Evolutionary conservation across 2,329 filamentous ascomycete genomes (phyloP).

Genomic region (Fusarium anguioides): DNA sequence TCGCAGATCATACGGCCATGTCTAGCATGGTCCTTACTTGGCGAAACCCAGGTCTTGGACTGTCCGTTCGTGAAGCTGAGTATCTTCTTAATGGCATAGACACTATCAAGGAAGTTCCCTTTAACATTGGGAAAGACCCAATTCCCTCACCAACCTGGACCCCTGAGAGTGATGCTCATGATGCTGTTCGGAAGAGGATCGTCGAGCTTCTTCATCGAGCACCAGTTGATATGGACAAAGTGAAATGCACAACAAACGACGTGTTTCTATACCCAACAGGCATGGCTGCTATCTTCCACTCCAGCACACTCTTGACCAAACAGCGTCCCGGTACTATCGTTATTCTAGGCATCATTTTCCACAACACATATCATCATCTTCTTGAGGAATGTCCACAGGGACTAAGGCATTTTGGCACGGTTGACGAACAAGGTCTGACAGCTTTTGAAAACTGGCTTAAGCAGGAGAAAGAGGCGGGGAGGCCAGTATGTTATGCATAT

Average conservation of each 20-base stretch:
- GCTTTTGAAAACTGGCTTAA: constrained; percentile 59
- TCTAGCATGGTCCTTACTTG: constrained; percentile 56
- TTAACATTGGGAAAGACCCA: constrained; percentile 24
- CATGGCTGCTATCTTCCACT: constrained; percentile 63
- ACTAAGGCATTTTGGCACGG: constrained; percentile 60
- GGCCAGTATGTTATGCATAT: constrained; percentile 58
- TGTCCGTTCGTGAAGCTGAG: constrained; percentile 60
- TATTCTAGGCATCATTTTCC: constrained; percentile 64
- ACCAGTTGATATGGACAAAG: constrained; percentile 46
- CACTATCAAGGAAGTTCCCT: constrained; percentile 50
- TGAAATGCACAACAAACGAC: constrained; percentile 50
- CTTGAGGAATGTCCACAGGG: constrained; percentile 57
- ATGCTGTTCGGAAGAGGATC: constrained; percentile 54
- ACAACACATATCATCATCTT: constrained; percentile 60
- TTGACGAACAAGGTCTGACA: constrained; percentile 56
- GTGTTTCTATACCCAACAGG: constrained; percentile 66
- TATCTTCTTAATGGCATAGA: constrained; percentile 54
- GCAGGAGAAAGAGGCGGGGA: constrained; percentile 51
- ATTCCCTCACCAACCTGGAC: constrained; percentile 54
- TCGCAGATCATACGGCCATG: constrained; percentile 52
- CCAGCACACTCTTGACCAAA: constrained; percentile 53
- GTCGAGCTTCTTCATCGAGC: constrained; percentile 56
- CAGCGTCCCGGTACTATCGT: constrained; percentile 52
- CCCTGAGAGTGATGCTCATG: constrained; percentile 53
- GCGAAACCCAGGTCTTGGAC: constrained; percentile 58